A percentile compares a stretch with the other conserved stretches of the same genome.
These are phyloP conservation scores for Arthromyces matolae DNA, from an alignment of 768 basidiomycete species.

Conservation along the genomic window DNA sequence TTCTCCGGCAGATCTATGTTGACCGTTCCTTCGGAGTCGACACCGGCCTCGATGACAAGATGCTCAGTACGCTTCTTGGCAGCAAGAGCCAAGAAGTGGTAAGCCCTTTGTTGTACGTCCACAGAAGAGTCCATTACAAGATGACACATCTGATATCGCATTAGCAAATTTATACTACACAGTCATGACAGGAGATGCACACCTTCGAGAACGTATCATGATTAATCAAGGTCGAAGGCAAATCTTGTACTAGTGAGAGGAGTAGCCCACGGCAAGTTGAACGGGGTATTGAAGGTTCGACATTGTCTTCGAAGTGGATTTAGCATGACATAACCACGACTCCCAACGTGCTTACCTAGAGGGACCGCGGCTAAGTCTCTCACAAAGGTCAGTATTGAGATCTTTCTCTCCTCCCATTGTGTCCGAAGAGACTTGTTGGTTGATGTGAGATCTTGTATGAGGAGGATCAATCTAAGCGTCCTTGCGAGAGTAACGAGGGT, in stretches of 20 bases:
- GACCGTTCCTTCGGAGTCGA: conserved; percentile 59
- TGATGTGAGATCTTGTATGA: conserved; percentile 63
- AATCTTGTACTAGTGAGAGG: conserved; percentile 62
- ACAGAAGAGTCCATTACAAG: conserved; percentile 61
- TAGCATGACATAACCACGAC: background rate
- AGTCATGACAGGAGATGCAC: conserved; percentile 7
- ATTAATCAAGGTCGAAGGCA: conserved; percentile 60
- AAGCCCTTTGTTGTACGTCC: conserved; percentile 74
- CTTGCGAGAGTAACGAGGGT: conserved; percentile 64
- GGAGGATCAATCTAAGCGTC: conserved; percentile 62
- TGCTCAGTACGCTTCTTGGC: conserved; percentile 75
- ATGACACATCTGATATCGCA: conserved; percentile 63
- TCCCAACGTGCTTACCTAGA: conserved; percentile 35
- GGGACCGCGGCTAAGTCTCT: conserved; percentile 54
- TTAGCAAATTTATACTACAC: background rate
- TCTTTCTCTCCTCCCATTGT: conserved; percentile 60
- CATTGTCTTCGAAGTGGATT: conserved; percentile 20
- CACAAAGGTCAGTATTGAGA: conserved; percentile 51
- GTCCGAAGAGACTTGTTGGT: conserved; percentile 74
- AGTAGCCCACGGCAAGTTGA: conserved; percentile 65
- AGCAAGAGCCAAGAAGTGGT: conserved; percentile 65
- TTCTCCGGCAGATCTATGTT: conserved; percentile 61
- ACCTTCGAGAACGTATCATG: conserved; percentile 65
- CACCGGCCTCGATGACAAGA: conserved; percentile 83
- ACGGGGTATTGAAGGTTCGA: conserved; percentile 49